Conservation (phyloP, 306 rosid species). For the Malus sylvestris region DNA sequence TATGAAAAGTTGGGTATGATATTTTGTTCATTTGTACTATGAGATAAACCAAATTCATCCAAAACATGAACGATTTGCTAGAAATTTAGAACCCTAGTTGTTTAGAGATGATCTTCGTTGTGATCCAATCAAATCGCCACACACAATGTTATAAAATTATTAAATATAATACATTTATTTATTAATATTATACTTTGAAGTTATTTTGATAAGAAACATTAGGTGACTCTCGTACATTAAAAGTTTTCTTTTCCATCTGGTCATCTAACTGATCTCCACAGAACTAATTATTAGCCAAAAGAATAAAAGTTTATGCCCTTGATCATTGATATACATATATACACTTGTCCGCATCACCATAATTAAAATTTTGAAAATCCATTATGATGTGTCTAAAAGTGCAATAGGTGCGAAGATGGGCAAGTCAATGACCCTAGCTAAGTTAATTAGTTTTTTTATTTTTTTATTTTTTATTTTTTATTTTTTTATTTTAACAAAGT, state of each 20-base stretch:
- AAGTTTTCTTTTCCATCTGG: no score
- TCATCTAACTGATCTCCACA: no score
- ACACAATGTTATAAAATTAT: background rate
- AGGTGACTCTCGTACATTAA: background rate
- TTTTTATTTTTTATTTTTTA: no score
- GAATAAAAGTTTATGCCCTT: no score
- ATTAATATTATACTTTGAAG: no score
- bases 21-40: background rate
- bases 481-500: no score
- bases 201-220: background rate
- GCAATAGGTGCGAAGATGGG: background rate
- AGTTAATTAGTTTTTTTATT: background rate
- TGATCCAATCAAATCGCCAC: background rate
- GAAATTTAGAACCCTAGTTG: background rate
- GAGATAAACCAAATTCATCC: background rate
- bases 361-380: no score
- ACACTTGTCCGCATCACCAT: no score
- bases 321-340: no score
- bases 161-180: no score
- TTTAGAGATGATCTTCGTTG: background rate
- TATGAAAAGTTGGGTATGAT: background rate
- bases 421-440: constrained; percentile 22
- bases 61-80: background rate
- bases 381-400: background rate
- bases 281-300: background rate